phyloP scores from a whole-genome alignment of 2,329 filamentous ascomycete species.

The Ophiosphaerella narmari region DNA sequence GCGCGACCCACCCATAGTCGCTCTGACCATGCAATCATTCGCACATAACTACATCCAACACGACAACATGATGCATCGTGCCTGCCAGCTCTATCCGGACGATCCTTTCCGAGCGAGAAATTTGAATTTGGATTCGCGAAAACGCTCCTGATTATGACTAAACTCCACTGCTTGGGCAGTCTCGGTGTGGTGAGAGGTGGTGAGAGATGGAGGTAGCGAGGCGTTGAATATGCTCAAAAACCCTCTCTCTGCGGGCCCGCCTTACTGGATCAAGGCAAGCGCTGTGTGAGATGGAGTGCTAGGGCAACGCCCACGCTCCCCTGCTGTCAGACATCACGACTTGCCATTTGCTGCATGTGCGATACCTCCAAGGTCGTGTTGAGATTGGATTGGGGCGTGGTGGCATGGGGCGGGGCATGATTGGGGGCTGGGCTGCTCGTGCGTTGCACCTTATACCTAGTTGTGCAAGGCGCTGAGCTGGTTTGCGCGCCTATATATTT shows the following conservation, averaged over 20 bases:
- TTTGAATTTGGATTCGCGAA: too few relatives aligned
- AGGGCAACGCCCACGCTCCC: too few relatives aligned
- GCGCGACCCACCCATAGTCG: background rate
- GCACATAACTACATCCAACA: slow-evolving; percentile 5
- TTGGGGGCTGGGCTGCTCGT: slow-evolving; percentile 6
- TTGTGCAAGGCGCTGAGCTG: slow-evolving; percentile 5
- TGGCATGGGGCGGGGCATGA: background rate
- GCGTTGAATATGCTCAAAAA: slow-evolving; percentile 27
- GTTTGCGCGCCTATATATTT: slow-evolving; percentile 9
- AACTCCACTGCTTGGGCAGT: too few relatives aligned
- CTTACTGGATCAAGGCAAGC: slow-evolving; percentile 17
- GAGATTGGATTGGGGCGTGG: background rate
- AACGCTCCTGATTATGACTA: too few relatives aligned
- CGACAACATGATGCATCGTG: background rate
- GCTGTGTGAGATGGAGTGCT: slow-evolving; percentile 2
- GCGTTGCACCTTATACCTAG: background rate
- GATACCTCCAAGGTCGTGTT: background rate
- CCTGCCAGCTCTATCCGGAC: background rate
- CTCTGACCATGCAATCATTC: slow-evolving; percentile 1
- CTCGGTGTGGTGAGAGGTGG: background rate
- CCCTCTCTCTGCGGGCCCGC: slow-evolving; percentile 15
- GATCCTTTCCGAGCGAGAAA: too few relatives aligned
- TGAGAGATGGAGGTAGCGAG: slow-evolving; percentile 4
- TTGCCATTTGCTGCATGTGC: slow-evolving; percentile 4
- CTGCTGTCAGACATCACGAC: background rate